These are phyloP conservation scores for Rhizophagus clarus DNA, from an alignment of 192 early-diverging fungal species.

Conservation along the genomic window DNA sequence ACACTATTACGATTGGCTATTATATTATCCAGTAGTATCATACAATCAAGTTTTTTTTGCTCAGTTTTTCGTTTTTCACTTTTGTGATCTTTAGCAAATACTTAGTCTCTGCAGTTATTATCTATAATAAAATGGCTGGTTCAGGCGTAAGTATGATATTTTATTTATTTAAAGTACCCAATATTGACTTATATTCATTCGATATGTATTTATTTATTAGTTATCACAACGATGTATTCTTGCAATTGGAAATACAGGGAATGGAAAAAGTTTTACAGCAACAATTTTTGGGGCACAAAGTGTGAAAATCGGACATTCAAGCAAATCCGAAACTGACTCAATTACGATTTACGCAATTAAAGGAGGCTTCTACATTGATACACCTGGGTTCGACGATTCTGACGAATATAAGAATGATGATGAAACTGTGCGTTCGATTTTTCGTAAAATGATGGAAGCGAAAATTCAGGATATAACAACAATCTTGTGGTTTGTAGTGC, in stretches of 20 bases:
- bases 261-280: conserved; percentile 30
- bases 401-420: conserved; percentile 19
- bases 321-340: not conserved
- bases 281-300: conserved; percentile 27
- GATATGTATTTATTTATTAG: not conserved
- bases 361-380: conserved; percentile 32
- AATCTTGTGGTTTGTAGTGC: conserved; percentile 29
- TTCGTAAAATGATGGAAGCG: not conserved
- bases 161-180: not conserved
- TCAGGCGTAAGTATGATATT: not conserved
- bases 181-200: not conserved
- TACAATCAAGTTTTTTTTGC: too few species aligned
- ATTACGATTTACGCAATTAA: conserved; percentile 24
- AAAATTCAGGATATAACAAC: conserved; percentile 16
- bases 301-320: conserved; percentile 10
- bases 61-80: too few species aligned
- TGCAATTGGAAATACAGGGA: conserved; percentile 25
- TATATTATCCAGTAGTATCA: too few species aligned
- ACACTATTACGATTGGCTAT: too few species aligned
- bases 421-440: conserved; percentile 13
- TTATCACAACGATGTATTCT: conserved; percentile 18
- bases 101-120: not conserved
- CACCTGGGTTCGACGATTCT: conserved; percentile 31
- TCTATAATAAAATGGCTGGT: too few species aligned
- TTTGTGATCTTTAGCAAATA: too few species aligned